These are phyloP conservation scores for Stagonosporopsis rhizophila DNA, from an alignment of 2,329 filamentous ascomycete genomes.

Conservation along the genomic window DNA sequence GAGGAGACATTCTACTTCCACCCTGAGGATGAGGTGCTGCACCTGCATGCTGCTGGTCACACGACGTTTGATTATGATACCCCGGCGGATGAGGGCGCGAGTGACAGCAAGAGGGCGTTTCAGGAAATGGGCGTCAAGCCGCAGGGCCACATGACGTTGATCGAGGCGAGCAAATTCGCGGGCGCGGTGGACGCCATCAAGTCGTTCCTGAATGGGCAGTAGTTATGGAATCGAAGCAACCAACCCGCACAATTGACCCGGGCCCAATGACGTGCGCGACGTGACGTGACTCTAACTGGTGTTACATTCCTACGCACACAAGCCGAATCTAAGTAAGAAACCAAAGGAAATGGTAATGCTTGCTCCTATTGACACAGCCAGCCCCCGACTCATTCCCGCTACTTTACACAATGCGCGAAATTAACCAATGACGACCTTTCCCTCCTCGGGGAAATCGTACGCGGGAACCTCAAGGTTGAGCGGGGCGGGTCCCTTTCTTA, in stretches of 20 bases:
- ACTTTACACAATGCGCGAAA: slow-evolving; percentile 32
- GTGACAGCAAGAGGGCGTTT: slow-evolving; percentile 93
- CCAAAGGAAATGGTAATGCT: slow-evolving; percentile 43
- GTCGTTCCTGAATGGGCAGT: slow-evolving; percentile 68
- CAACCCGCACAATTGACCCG: background rate
- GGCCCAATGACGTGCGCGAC: background rate
- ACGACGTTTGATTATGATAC: slow-evolving; percentile 81
- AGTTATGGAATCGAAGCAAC: background rate
- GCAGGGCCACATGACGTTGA: slow-evolving; percentile 82
- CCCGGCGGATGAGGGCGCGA: slow-evolving; percentile 75
- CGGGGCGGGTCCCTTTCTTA: slow-evolving; percentile 95
- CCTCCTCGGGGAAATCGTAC: slow-evolving; percentile 93
- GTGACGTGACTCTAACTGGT: slow-evolving; percentile 39
- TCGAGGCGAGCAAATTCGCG: slow-evolving; percentile 80
- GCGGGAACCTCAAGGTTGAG: slow-evolving; percentile 94
- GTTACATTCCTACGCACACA: slow-evolving; percentile 49
- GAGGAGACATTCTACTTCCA: slow-evolving; percentile 86
- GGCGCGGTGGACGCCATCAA: slow-evolving; percentile 76
- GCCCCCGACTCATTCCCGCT: slow-evolving; percentile 19
- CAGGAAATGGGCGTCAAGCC: slow-evolving; percentile 90
- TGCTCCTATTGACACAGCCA: slow-evolving; percentile 46
- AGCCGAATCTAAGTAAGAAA: slow-evolving; percentile 43
- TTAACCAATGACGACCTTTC: slow-evolving; percentile 91
- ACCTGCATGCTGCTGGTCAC: slow-evolving; percentile 74
- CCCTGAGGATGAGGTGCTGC: slow-evolving; percentile 89